phyloP scores from a whole-genome alignment of 2,329 filamentous ascomycete species.

The Sporothrix pseudoabietina region DNA sequence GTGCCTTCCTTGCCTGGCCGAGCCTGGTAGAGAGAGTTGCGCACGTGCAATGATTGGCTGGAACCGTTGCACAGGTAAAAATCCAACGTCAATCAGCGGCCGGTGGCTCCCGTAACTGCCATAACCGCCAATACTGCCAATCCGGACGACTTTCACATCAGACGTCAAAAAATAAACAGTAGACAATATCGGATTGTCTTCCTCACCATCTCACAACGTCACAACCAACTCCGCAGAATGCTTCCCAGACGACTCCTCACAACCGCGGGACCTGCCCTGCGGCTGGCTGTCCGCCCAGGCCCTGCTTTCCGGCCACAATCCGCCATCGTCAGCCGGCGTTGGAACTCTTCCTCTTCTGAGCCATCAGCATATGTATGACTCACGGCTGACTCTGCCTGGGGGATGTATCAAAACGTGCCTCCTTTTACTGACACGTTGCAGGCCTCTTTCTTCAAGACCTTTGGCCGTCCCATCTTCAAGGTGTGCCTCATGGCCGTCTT shows the following conservation, averaged over 20 bases:
- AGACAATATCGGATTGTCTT: neutral
- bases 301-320: neutral
- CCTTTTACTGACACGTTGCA: neutral
- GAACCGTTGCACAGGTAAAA: neutral
- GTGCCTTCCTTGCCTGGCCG: neutral
- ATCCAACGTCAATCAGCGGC: neutral
- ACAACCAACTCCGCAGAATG: neutral
- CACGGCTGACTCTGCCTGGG: neutral
- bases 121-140: neutral
- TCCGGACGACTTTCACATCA: neutral
- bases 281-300: slow-evolving; percentile 17
- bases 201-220: neutral
- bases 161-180: neutral
- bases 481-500: slow-evolving; percentile 73
- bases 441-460: slow-evolving; percentile 68
- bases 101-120: neutral
- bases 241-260: neutral
- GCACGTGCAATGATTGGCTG: slow-evolving; percentile 28
- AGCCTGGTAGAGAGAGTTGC: slow-evolving; percentile 15
- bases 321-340: slow-evolving; percentile 24
- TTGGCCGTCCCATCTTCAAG: slow-evolving; percentile 72
- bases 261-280: slow-evolving; percentile 21
- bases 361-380: slow-evolving; percentile 31
- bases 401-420: neutral
- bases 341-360: slow-evolving; percentile 27